These are phyloP conservation scores for Yarrowia sp. DNA, from an alignment of 805 yeast genomes.

Conservation along the genomic window DNA sequence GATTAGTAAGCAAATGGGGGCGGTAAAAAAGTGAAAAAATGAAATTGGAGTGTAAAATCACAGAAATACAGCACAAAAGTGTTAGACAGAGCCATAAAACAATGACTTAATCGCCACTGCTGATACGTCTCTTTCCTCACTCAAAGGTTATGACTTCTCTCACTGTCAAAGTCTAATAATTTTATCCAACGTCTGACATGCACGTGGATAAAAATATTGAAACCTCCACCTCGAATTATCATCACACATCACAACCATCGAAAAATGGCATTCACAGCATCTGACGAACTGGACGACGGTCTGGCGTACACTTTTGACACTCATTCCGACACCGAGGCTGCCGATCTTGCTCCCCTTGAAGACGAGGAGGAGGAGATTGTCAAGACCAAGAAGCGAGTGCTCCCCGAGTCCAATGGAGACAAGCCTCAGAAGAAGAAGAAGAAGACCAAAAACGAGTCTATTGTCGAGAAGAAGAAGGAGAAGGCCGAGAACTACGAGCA, in stretches of 20 bases:
- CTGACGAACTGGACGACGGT: constrained; percentile 83
- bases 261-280: constrained; percentile 46
- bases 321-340: constrained; percentile 53
- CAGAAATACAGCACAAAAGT: no score
- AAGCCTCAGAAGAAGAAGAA: constrained; percentile 44
- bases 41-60: no score
- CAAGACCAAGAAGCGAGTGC: constrained; percentile 42
- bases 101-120: no score
- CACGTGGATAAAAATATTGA: constrained; percentile 7
- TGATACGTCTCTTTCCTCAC: no score
- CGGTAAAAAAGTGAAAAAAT: no score
- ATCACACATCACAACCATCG: not conserved
- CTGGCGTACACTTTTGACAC: constrained; percentile 63
- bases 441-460: constrained; percentile 44
- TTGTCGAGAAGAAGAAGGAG: constrained; percentile 58
- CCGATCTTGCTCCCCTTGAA: constrained; percentile 43
- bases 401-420: constrained; percentile 38
- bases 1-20: no score
- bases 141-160: no score
- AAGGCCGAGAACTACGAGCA: constrained; percentile 71
- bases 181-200: not conserved
- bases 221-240: not conserved
- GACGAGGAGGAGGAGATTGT: constrained; percentile 45
- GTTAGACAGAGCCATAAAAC: no score
- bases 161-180: no score